phyloP scores from a whole-genome alignment of 306 rosid species.

The Cucurbita pepo region DNA sequence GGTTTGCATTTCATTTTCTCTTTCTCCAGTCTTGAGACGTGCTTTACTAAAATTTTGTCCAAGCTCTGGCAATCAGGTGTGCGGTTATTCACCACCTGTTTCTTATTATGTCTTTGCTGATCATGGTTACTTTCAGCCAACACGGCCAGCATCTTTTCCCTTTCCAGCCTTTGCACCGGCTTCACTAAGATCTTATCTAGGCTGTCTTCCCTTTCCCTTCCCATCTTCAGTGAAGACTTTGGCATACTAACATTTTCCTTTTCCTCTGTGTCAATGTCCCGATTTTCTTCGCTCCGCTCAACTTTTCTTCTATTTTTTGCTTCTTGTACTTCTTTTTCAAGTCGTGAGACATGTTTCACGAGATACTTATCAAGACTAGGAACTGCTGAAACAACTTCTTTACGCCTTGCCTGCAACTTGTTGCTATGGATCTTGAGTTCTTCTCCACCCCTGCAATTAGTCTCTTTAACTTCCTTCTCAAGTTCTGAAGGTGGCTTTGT shows the following conservation, averaged over 20 bases:
- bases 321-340: conserved; percentile 75
- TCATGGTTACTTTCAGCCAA: conserved; percentile 18
- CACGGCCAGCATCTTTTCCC: conserved; percentile 43
- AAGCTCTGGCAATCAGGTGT: conserved; percentile 47
- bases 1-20: conserved; percentile 39
- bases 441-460: conserved; percentile 5
- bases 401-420: not conserved
- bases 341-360: conserved; percentile 66
- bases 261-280: conserved; percentile 18
- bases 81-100: conserved; percentile 15
- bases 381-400: conserved; percentile 32
- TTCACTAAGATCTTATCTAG: conserved; percentile 48
- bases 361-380: conserved; percentile 69
- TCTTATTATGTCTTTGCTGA: conserved; percentile 19
- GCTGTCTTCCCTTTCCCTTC: conserved; percentile 21
- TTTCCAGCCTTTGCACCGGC: conserved; percentile 53
- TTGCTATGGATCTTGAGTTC: not conserved
- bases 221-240: conserved; percentile 7
- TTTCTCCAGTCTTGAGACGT: conserved; percentile 64
- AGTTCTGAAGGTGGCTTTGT: conserved; percentile 19
- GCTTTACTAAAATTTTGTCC: conserved; percentile 63
- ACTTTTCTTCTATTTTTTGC: conserved; percentile 40
- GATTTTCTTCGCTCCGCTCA: conserved; percentile 4
- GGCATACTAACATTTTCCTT: conserved; percentile 36
- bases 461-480: conserved; percentile 25